Evolutionary conservation across 371 early-diverging fungal genomes (phyloP).

Genomic region (Rhizomucor pusillus): DNA sequence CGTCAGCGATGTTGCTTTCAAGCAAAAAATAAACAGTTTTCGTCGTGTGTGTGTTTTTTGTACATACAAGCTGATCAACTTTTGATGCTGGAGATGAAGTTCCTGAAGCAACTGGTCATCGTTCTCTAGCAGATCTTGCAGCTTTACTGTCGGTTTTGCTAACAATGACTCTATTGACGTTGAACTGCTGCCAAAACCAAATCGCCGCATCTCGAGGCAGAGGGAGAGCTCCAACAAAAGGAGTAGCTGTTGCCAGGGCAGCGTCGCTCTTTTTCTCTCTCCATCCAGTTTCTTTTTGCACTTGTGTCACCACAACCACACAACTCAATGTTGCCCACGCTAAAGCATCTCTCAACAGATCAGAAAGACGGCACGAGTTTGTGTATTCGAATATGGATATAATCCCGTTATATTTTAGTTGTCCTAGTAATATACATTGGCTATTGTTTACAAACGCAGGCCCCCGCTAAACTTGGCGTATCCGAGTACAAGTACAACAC

Average conservation of each 20-base stretch:
- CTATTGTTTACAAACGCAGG: constrained; percentile 9
- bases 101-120: constrained; percentile 19
- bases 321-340: background rate
- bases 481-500: constrained; percentile 9
- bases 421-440: background rate
- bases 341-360: background rate
- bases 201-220: constrained; percentile 9
- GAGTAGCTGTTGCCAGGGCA: background rate
- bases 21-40: background rate
- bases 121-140: constrained; percentile 14
- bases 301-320: background rate
- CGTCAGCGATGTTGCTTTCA: background rate
- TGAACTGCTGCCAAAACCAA: constrained; percentile 14
- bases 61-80: constrained; percentile 21
- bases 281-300: background rate
- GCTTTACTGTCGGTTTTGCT: constrained; percentile 15
- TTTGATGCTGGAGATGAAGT: constrained; percentile 20
- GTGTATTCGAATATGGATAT: too few species aligned
- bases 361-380: too few species aligned
- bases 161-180: constrained; percentile 8
- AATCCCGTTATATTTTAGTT: background rate
- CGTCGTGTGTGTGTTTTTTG: background rate
- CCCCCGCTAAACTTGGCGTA: constrained; percentile 16
- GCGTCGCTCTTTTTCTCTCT: background rate
- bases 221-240: background rate